Base-by-base conservation (phyloP, 2,329 filamentous ascomycete species). In the Hypoxylon sp. region DNA sequence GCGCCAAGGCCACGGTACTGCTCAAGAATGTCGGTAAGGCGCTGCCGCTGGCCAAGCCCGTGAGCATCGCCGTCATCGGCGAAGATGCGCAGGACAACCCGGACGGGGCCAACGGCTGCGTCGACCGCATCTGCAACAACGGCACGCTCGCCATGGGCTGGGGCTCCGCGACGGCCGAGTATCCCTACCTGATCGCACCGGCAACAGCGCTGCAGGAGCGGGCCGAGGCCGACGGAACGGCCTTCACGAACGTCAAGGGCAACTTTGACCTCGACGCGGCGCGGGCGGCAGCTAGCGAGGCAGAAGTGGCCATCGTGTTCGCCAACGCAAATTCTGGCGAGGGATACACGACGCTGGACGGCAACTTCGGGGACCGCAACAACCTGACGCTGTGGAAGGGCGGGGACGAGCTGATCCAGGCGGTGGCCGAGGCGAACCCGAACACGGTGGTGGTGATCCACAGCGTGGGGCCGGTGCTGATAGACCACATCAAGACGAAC, bases 361-460 rank as follows among this genome's bases (percentile, higher is more conserved):
- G 86, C 48, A 97, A 97, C 73, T 79, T 82, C 52, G 94, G 94
- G 54, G 94, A 97, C 72, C 88, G 94, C 50, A 92, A 94, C 70
- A 97, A 98, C 75, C 81, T 98, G 27, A 96, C 92, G 0, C 80
- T 96, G 0, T 97, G 93, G 93, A 82, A 88, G 62, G 83, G 87
- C 52, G 93, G 91, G 40, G 91, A 97, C 50, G 81, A 83, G 0
- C 78, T 98, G 53, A 89, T 97, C 74, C 81, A 88, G 71, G 91
- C 89, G 40, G 90, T 96, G 5, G 86, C 91, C 0, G 81, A 85
- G 6, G 74, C 85, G 60, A 92, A 88, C 79, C 85, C 88, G 76
- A 96, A 97, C 81, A 96, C 92, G 13, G 88, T 97, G 57, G 90
- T 97, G 5, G 88, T 97, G 48, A 88, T 98, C 55, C 93, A 98